These are phyloP conservation scores for Mollisia scopiformis DNA, from an alignment of 2,329 filamentous ascomycete genomes.

Conservation along the genomic window DNA sequence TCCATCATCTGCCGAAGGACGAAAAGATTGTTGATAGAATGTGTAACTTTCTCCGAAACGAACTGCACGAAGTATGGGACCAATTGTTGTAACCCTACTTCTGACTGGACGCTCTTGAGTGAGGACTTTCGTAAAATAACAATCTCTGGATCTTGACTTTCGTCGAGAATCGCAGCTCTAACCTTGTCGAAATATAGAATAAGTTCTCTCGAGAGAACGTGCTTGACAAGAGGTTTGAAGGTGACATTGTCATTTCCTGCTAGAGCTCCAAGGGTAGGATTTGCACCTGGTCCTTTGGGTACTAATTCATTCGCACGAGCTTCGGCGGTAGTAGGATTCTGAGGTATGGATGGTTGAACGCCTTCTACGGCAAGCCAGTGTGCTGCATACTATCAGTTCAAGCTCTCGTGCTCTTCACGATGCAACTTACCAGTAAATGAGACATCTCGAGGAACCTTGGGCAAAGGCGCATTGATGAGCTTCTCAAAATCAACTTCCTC, in stretches of 20 bases:
- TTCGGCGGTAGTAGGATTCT: conserved; percentile 89
- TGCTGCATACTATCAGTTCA: conserved; percentile 51
- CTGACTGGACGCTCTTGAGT: conserved; percentile 80
- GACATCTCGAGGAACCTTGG: conserved; percentile 91
- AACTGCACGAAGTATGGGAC: conserved; percentile 97
- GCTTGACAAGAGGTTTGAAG: conserved; percentile 91
- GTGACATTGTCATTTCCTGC: conserved; percentile 81
- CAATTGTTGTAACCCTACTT: conserved; percentile 92
- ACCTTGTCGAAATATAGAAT: conserved; percentile 98
- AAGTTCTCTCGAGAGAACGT: conserved; percentile 93
- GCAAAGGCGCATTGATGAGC: conserved; percentile 92
- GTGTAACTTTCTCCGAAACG: conserved; percentile 93
- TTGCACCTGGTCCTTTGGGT: conserved; percentile 87
- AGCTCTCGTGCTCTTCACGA: not conserved
- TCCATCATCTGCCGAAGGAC: conserved; percentile 91
- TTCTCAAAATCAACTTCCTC: conserved; percentile 99
- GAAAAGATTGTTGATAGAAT: conserved; percentile 88
- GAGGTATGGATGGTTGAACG: conserved; percentile 93
- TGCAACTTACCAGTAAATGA: conserved; percentile 78
- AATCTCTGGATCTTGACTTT: conserved; percentile 79
- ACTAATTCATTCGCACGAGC: conserved; percentile 82
- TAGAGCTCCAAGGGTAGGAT: conserved; percentile 80
- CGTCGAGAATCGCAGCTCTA: conserved; percentile 84
- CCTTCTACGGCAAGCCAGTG: conserved; percentile 99
- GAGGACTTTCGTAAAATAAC: conserved; percentile 78